Evolutionary conservation across 2,329 filamentous ascomycete genomes (phyloP).

Genomic region (Trichoderma pleuroti): DNA sequence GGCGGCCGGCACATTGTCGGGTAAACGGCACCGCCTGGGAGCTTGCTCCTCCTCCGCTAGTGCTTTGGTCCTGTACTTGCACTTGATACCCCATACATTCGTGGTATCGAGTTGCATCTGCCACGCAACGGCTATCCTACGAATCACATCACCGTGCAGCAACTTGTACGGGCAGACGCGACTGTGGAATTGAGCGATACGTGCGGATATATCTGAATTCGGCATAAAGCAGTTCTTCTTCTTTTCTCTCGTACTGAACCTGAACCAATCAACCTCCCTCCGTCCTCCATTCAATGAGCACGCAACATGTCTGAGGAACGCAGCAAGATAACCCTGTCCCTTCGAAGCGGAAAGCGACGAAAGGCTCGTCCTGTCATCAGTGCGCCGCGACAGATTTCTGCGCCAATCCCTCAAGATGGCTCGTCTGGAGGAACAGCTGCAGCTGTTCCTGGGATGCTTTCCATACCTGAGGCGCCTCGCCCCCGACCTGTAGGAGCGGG

Average conservation of each 20-base stretch:
- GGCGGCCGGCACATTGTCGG: conserved; percentile 26
- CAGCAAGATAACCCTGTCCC: conserved; percentile 52
- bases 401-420: conserved; percentile 53
- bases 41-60: not conserved
- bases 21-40: not conserved
- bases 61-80: not conserved
- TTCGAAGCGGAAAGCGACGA: conserved; percentile 58
- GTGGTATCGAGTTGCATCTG: not conserved
- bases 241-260: not conserved
- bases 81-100: not conserved
- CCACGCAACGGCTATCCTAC: not conserved
- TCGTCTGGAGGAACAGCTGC: conserved; percentile 21
- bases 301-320: conserved; percentile 58
- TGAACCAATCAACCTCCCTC: not conserved
- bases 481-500: conserved; percentile 48
- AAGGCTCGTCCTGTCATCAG: conserved; percentile 61
- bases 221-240: not conserved
- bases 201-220: not conserved
- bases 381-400: conserved; percentile 60
- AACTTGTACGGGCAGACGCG: not conserved
- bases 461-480: conserved; percentile 31
- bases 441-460: not conserved
- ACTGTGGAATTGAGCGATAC: not conserved
- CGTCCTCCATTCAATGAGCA: not conserved
- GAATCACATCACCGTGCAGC: not conserved